A percentile compares a stretch with the other conserved stretches of the same genome.
Evolutionary conservation across 2,329 filamentous ascomycete genomes (phyloP).

Genomic region (Aotearoamyces nothofagi): DNA sequence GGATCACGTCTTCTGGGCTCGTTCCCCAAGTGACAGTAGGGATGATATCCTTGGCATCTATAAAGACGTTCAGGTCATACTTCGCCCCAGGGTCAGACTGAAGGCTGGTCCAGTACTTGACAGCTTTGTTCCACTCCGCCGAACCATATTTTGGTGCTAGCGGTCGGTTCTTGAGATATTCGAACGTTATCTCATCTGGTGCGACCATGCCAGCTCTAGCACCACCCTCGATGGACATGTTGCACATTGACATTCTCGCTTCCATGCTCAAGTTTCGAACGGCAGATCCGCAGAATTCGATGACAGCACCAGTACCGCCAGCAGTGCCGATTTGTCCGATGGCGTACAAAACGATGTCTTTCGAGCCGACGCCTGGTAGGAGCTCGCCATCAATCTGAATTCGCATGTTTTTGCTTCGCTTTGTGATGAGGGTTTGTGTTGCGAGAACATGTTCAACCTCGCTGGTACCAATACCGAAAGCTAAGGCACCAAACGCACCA

Average conservation of each 20-base stretch:
- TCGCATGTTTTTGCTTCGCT: slow-evolving; percentile 96
- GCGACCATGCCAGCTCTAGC: slow-evolving; percentile 95
- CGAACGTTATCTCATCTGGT: slow-evolving; percentile 84
- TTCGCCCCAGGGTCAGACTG: slow-evolving; percentile 77
- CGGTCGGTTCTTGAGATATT: slow-evolving; percentile 85
- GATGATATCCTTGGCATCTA: slow-evolving; percentile 83
- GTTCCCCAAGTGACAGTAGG: slow-evolving; percentile 96
- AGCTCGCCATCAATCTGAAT: slow-evolving; percentile 89
- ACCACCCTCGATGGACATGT: slow-evolving; percentile 97
- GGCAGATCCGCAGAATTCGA: slow-evolving; percentile 93
- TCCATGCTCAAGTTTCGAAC: slow-evolving; percentile 88
- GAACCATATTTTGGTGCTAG: slow-evolving; percentile 75
- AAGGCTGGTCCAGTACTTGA: slow-evolving; percentile 75
- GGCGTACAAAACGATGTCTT: slow-evolving; percentile 84
- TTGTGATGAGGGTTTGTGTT: slow-evolving; percentile 88
- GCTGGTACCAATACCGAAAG: slow-evolving; percentile 94
- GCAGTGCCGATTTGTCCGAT: slow-evolving; percentile 93
- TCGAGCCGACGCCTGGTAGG: slow-evolving; percentile 82
- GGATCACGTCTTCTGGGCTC: slow-evolving; percentile 88
- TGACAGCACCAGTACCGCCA: slow-evolving; percentile 84
- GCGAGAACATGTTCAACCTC: slow-evolving; percentile 98
- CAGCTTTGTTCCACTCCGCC: slow-evolving; percentile 77
- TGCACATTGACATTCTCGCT: slow-evolving; percentile 97
- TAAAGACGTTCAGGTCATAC: slow-evolving; percentile 78
- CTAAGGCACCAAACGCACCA: slow-evolving; percentile 86